phyloP scores from a whole-genome alignment of 352 stramenopile species.

The Blastocystis sp. region DNA sequence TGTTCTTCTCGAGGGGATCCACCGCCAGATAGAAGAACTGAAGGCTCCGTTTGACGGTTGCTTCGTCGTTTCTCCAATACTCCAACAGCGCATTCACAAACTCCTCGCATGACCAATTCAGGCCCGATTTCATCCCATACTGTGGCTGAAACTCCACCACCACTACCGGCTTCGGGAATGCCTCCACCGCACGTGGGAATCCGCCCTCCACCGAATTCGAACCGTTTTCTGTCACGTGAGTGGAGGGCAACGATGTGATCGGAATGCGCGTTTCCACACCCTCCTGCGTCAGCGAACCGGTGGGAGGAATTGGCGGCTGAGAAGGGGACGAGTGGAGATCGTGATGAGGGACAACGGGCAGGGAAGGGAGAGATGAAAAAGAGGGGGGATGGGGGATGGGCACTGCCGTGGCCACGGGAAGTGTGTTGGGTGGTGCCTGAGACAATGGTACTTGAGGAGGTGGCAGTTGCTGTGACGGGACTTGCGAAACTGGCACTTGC shows the following conservation, averaged over 20 bases:
- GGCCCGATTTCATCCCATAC: background rate
- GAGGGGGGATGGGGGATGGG: background rate
- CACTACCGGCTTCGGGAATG: background rate
- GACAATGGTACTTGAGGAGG: too few relatives aligned
- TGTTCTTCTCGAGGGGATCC: background rate
- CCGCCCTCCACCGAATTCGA: too few relatives aligned
- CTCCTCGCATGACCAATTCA: background rate
- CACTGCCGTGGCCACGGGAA: background rate
- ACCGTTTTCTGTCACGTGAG: too few relatives aligned
- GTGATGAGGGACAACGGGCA: background rate
- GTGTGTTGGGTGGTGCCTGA: too few relatives aligned
- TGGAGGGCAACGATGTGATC: too few relatives aligned
- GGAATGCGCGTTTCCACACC: too few relatives aligned
- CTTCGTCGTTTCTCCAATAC: background rate
- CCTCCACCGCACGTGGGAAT: background rate
- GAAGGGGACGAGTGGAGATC: too few relatives aligned
- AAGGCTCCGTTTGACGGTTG: background rate
- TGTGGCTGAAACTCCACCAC: background rate
- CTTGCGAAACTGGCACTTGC: background rate
- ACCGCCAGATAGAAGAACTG: background rate
- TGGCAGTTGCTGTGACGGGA: too few relatives aligned
- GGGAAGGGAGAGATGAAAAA: background rate
- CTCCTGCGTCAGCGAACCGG: too few relatives aligned
- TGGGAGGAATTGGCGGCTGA: too few relatives aligned
- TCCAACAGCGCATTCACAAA: background rate